A percentile compares a stretch with the other conserved stretches of the same genome.
Evolutionary conservation across 805 yeast genomes (phyloP).

Genomic region (Diddensiella santjacobensis): DNA sequence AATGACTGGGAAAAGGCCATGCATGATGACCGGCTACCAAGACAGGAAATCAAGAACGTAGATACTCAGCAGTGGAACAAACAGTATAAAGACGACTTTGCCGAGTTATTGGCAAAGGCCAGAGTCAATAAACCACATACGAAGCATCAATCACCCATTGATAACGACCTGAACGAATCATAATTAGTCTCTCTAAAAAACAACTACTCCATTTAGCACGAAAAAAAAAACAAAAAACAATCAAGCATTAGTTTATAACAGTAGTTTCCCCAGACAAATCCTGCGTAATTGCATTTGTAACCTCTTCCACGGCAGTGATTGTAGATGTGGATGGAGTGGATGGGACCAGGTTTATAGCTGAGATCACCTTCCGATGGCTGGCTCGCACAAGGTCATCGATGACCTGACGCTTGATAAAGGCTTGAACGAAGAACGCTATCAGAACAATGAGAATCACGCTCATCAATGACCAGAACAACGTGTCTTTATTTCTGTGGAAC

Average conservation of each 20-base stretch:
- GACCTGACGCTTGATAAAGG: conserved; percentile 27
- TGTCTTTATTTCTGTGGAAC: conserved; percentile 14
- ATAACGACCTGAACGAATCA: not conserved
- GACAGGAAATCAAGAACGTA: conserved; percentile 17
- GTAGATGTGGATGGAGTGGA: not conserved
- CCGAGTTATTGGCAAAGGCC: conserved; percentile 26
- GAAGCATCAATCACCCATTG: not conserved
- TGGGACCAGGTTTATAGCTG: not conserved
- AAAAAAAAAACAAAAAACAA: too few species aligned
- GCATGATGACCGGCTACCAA: conserved; percentile 2
- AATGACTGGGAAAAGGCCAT: conserved; percentile 59
- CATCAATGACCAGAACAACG: conserved; percentile 21
- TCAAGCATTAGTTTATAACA: too few species aligned
- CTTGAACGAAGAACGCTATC: conserved; percentile 23
- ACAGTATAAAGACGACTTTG: conserved; percentile 24
- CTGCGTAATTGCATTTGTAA: too few species aligned
- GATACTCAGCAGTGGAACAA: conserved; percentile 26
- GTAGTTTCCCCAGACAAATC: too few species aligned
- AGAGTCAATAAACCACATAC: not conserved
- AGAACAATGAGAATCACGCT: conserved; percentile 26
- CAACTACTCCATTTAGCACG: too few species aligned
- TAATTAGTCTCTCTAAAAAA: too few species aligned
- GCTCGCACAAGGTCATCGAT: conserved; percentile 32
- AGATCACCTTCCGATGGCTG: not conserved
- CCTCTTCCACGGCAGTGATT: not conserved